Base-by-base conservation (phyloP, 2,329 filamentous ascomycete genomes). In the Didymella segeticola region DNA sequence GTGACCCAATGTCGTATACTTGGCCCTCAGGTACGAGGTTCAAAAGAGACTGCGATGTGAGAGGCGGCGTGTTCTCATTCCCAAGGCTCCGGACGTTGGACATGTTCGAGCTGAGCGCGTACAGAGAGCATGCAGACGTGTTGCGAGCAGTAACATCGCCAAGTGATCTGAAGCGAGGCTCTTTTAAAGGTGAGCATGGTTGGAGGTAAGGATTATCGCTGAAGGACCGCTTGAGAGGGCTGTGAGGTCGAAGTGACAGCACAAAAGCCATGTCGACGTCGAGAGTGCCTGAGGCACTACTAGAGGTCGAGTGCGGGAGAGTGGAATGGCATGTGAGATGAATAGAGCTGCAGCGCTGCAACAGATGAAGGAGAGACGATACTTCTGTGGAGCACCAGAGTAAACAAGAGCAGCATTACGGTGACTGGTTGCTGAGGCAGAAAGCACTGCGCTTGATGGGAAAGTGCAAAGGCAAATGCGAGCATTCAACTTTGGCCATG, bases 171-270 rank as follows among this genome's bases (percentile, higher is more conserved):
- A 64, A 49, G 12, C 68, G 49, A 15, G 58, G 52, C 25, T 71
- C 63, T 31, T 62, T 64, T 11, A 71, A 49, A 26, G 74, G 66
- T 14, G 75, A 73, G 56, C 63, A 68, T 41, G 72, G 64, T 34
- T 63, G 66, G 38, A 74, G 61, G 62, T 71, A 74, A 31, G 70
- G 71, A 46, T 69, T 73, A 58, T 77, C 74, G 62, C 72, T 75
- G 64, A 77, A 76, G 49, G 74, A 75, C 47, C 73, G 72, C 62
- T 77, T 75, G 58, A 77, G 65, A 9, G 75, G 73, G 53, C 71
- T 76, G 38, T 71, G 69, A 14, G 73, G 68, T 27, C 67, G 71
- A 43, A 77, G 65, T 34, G 75, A 74, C 53, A 77, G 68, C 54
- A 76, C 67, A 60, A 71, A 76, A 47, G 74, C 73, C 74, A 77